These are phyloP conservation scores for Phytophthora ramorum DNA, from an alignment of 352 stramenopile genomes.

Conservation along the genomic window DNA sequence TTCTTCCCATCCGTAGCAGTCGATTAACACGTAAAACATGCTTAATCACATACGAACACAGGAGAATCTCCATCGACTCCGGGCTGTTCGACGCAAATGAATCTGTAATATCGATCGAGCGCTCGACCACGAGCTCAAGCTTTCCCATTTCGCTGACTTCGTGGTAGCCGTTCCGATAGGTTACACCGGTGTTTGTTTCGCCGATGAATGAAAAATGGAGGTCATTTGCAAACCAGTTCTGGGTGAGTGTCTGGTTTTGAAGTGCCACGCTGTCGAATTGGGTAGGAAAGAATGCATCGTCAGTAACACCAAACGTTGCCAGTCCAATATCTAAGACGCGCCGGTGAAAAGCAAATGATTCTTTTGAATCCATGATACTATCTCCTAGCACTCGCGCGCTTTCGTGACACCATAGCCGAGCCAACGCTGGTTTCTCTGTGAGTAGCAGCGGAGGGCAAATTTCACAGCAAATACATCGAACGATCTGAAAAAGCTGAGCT, in stretches of 20 bases:
- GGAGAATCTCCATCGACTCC: conserved; percentile 54
- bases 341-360: conserved; percentile 51
- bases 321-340: conserved; percentile 54
- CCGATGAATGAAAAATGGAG: conserved; percentile 66
- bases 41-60: conserved; percentile 63
- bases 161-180: conserved; percentile 56
- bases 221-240: conserved; percentile 55
- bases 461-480: conserved; percentile 54
- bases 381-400: conserved; percentile 61
- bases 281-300: conserved; percentile 46
- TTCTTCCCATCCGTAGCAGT: conserved; percentile 43
- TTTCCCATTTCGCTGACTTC: conserved; percentile 65
- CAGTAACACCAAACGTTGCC: conserved; percentile 48
- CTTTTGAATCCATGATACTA: conserved; percentile 43
- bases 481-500: conserved; percentile 50
- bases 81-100: conserved; percentile 1
- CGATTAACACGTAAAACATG: conserved; percentile 63
- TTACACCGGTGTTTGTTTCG: conserved; percentile 43
- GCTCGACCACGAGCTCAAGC: conserved; percentile 58
- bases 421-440: conserved; percentile 55
- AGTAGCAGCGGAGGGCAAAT: conserved; percentile 37
- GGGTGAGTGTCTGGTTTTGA: conserved; percentile 28
- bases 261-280: conserved; percentile 11
- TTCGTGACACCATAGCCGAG: conserved; percentile 82
- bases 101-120: conserved; percentile 53